Conservation (phyloP, 2,329 filamentous ascomycete species). For the Colletotrichum gloeosporioides region DNA sequence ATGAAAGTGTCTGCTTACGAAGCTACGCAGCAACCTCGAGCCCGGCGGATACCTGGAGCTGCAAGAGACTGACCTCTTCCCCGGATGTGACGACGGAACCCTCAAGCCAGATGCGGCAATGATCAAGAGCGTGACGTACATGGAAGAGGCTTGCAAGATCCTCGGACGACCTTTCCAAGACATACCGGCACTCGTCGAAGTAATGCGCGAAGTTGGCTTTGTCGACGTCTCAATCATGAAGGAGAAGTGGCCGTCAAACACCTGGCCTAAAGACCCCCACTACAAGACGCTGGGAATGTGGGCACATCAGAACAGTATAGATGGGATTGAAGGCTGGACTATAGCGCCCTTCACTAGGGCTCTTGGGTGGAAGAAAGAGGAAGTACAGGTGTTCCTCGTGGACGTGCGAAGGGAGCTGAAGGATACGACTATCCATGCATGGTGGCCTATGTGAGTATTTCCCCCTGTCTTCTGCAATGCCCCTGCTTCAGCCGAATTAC, state of each 20-base stretch:
- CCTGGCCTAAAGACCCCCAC: constrained; percentile 55
- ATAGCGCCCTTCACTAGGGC: constrained; percentile 38
- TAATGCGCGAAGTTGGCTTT: constrained; percentile 58
- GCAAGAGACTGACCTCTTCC: constrained; percentile 43
- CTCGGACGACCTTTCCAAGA: constrained; percentile 34
- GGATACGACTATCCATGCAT: constrained; percentile 38
- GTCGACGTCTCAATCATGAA: constrained; percentile 52
- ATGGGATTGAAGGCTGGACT: constrained; percentile 39
- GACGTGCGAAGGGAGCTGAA: constrained; percentile 36
- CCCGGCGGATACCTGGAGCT: constrained; percentile 50
- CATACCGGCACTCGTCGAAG: constrained; percentile 32
- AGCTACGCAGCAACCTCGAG: constrained; percentile 30
- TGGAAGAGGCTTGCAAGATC: constrained; percentile 33
- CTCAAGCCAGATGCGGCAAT: constrained; percentile 27
- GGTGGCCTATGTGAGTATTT: constrained; percentile 40
- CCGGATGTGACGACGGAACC: constrained; percentile 46
- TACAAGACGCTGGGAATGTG: constrained; percentile 55
- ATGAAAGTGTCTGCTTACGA: neutral
- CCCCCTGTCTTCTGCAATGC: neutral
- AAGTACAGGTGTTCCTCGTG: constrained; percentile 38
- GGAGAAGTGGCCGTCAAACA: constrained; percentile 54
- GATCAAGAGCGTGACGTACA: constrained; percentile 34
- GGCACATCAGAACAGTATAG: constrained; percentile 35
- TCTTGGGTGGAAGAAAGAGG: constrained; percentile 34
- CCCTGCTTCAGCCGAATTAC: neutral